phyloP scores from a whole-genome alignment of 2,329 filamentous ascomycete species.

The Setomelanomma holmii region DNA sequence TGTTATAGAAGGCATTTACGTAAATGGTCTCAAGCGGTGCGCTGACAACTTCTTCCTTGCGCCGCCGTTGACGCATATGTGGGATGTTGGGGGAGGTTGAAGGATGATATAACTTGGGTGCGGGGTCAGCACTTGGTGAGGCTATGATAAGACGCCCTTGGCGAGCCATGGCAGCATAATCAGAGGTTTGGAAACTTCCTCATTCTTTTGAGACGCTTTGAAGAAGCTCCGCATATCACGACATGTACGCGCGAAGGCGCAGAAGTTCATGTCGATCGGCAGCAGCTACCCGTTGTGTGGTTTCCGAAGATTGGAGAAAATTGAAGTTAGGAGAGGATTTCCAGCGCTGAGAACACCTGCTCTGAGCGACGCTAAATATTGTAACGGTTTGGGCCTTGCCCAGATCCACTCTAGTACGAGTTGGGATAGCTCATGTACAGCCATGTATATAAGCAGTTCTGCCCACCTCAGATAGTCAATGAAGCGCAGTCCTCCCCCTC shows the following conservation, averaged over 20 bases:
- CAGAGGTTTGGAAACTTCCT: conserved; percentile 4
- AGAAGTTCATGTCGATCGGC: background rate
- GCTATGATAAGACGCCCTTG: conserved; percentile 14
- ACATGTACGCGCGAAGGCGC: background rate
- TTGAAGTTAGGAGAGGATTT: background rate
- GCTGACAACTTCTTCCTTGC: too few relatives aligned
- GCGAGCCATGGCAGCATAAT: conserved; percentile 14
- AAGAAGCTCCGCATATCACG: background rate
- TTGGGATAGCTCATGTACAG: too few relatives aligned
- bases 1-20: background rate
- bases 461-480: too few relatives aligned
- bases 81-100: background rate
- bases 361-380: too few relatives aligned
- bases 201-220: conserved; percentile 2
- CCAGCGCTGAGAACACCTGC: background rate
- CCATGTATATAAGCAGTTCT: too few relatives aligned
- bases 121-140: conserved; percentile 1
- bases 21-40: background rate
- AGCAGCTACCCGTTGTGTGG: background rate
- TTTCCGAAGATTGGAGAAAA: background rate
- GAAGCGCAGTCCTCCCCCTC: too few relatives aligned
- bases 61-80: too few relatives aligned
- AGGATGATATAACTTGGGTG: background rate
- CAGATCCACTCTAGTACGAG: too few relatives aligned
- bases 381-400: too few relatives aligned